phyloP scores from a whole-genome alignment of 2,329 filamentous ascomycete genomes.

The Trichoderma sp. region DNA sequence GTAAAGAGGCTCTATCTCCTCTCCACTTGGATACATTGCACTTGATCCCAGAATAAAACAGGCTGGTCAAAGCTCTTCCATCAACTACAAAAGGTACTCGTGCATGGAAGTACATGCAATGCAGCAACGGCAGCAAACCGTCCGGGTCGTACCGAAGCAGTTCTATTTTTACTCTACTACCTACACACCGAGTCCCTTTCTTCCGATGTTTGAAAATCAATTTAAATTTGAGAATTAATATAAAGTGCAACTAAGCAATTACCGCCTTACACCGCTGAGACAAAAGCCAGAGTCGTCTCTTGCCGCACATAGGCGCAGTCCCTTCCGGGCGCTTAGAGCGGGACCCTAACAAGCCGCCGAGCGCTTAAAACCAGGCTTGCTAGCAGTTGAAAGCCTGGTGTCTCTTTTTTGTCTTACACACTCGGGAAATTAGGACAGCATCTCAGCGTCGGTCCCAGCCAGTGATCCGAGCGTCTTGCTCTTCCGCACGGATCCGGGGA shows the following conservation, averaged over 20 bases:
- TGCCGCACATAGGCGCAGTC: not conserved
- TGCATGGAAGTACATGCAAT: not conserved
- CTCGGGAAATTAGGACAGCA: not conserved
- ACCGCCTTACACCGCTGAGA: not conserved
- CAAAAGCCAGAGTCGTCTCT: not conserved
- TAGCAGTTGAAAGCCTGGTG: not conserved
- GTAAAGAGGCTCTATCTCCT: conserved; percentile 9
- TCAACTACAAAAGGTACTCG: not conserved
- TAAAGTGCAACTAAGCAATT: not conserved
- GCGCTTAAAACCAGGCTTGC: conserved; percentile 9
- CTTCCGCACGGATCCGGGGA: not conserved
- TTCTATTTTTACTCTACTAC: not conserved
- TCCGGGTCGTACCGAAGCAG: not conserved
- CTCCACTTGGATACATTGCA: conserved; percentile 5
- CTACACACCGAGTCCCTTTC: not conserved
- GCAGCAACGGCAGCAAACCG: not conserved
- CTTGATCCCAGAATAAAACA: not conserved
- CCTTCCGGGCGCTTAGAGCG: conserved; percentile 21
- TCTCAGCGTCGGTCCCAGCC: conserved; percentile 9
- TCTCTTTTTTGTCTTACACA: not conserved
- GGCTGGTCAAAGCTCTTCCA: not conserved
- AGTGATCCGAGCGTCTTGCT: conserved; percentile 14
- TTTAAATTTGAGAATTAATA: not conserved
- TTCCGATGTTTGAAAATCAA: no score
- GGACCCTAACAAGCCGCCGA: conserved; percentile 5